Evolutionary conservation across 352 stramenopile genomes (phyloP).

Genomic region (Globisporangium canariense): DNA sequence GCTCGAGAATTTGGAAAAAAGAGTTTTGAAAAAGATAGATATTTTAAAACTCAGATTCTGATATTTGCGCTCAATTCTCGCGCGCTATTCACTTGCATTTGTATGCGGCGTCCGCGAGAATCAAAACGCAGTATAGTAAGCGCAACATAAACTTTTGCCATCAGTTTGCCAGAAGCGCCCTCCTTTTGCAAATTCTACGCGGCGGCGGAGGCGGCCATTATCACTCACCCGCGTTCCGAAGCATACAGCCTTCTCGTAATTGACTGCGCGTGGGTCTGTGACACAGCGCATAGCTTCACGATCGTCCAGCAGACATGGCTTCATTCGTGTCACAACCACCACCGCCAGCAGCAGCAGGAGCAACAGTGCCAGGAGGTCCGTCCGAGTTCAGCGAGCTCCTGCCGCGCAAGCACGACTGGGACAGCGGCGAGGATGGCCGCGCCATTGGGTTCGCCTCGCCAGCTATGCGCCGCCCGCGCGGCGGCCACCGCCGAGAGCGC

Average conservation of each 20-base stretch:
- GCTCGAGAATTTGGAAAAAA: too few relatives aligned
- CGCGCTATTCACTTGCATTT: too few relatives aligned
- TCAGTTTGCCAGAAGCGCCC: too few relatives aligned
- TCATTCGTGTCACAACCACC: neutral
- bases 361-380: neutral
- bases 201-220: neutral
- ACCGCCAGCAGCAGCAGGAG: neutral
- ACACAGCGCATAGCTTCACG: neutral
- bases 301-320: slow-evolving; percentile 1
- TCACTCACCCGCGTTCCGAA: neutral
- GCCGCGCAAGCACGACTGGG: slow-evolving; percentile 27
- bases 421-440: slow-evolving; percentile 20
- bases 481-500: neutral
- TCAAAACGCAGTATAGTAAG: too few relatives aligned
- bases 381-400: slow-evolving; percentile 26
- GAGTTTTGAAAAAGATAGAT: too few relatives aligned
- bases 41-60: too few relatives aligned
- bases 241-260: neutral
- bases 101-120: too few relatives aligned
- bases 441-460: slow-evolving; percentile 17
- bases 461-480: neutral
- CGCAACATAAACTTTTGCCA: too few relatives aligned
- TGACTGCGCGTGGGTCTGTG: neutral
- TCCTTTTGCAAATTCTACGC: too few relatives aligned
- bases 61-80: too few relatives aligned